Conservation (phyloP, 2,329 filamentous ascomycete genomes). For the Pseudocercospora cruenta region DNA sequence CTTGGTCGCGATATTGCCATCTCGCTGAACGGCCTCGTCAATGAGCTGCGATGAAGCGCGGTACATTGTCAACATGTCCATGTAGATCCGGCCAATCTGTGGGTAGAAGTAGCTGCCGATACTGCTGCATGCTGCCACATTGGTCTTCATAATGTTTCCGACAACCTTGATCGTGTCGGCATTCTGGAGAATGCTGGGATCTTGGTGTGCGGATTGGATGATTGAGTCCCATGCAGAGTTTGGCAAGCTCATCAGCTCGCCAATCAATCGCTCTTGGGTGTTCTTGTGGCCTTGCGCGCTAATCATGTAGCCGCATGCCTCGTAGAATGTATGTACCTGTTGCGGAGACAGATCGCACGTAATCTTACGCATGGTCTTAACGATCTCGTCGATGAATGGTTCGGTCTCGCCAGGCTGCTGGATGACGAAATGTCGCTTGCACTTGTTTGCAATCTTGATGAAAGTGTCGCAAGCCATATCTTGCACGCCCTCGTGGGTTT, state of each 20-base stretch:
- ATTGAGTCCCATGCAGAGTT: conserved; percentile 96
- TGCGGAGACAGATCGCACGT: conserved; percentile 94
- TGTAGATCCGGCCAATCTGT: conserved; percentile 95
- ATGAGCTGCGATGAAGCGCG: conserved; percentile 95
- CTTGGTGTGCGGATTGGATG: conserved; percentile 81
- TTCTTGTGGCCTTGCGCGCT: conserved; percentile 94
- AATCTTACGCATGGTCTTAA: conserved; percentile 92
- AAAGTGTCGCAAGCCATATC: conserved; percentile 99
- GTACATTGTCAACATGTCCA: conserved; percentile 99
- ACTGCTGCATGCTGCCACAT: conserved; percentile 96
- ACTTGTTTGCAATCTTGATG: conserved; percentile 99
- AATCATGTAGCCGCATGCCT: conserved; percentile 99
- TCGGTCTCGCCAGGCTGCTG: conserved; percentile 92
- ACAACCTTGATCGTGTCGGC: conserved; percentile 97
- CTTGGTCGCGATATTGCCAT: conserved; percentile 92
- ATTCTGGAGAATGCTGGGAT: conserved; percentile 86
- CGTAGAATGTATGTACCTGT: conserved; percentile 98
- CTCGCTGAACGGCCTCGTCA: conserved; percentile 83
- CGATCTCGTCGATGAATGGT: conserved; percentile 98
- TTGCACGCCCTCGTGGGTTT: conserved; percentile 98
- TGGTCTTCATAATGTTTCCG: conserved; percentile 99
- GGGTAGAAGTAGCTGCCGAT: conserved; percentile 98
- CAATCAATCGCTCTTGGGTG: conserved; percentile 86
- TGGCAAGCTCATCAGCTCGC: conserved; percentile 89
- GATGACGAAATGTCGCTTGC: conserved; percentile 94